Percentiles rank a stretch among this genome's conserved stretches.
Evolutionary conservation across 2,329 filamentous ascomycete genomes (phyloP).

Genomic region (Scopulariopsis brevicaulis): DNA sequence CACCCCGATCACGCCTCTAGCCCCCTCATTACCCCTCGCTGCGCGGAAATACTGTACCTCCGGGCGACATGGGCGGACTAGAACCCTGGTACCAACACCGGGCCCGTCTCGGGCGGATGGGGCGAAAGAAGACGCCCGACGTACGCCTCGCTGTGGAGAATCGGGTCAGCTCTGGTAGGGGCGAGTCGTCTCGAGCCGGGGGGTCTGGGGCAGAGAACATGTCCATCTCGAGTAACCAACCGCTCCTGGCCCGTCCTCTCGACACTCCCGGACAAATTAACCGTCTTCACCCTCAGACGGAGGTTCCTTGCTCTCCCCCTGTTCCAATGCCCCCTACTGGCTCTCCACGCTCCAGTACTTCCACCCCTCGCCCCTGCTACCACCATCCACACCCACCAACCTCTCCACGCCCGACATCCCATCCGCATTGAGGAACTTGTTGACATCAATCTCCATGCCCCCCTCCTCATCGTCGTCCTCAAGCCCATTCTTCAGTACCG

Average conservation of each 20-base stretch:
- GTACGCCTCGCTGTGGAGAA: no score
- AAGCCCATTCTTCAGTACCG: conserved; percentile 76
- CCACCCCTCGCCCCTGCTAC: conserved; percentile 65
- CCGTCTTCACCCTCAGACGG: not conserved
- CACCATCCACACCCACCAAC: conserved; percentile 68
- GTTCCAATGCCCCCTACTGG: conserved; percentile 6
- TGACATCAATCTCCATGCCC: conserved; percentile 85
- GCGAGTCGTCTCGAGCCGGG: no score
- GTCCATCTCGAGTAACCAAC: no score
- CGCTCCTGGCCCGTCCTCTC: not conserved
- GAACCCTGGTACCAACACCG: no score
- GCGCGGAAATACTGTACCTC: no score
- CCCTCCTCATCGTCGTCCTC: conserved; percentile 66
- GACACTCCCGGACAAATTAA: not conserved
- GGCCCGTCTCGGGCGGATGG: no score
- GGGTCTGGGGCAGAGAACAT: no score
- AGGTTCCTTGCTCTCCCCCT: not conserved
- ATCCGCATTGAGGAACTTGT: conserved; percentile 69
- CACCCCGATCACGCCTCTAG: not conserved
- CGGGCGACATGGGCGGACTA: no score
- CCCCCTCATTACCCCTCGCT: not conserved
- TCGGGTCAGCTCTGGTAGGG: no score
- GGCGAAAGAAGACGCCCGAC: no score
- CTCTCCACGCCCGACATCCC: conserved; percentile 78
- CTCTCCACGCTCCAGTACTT: conserved; percentile 70